A percentile compares a stretch with the other conserved stretches of the same genome.
These are phyloP conservation scores for Phytophthora tentaculata DNA, from an alignment of 352 stramenopile species.

Conservation along the genomic window DNA sequence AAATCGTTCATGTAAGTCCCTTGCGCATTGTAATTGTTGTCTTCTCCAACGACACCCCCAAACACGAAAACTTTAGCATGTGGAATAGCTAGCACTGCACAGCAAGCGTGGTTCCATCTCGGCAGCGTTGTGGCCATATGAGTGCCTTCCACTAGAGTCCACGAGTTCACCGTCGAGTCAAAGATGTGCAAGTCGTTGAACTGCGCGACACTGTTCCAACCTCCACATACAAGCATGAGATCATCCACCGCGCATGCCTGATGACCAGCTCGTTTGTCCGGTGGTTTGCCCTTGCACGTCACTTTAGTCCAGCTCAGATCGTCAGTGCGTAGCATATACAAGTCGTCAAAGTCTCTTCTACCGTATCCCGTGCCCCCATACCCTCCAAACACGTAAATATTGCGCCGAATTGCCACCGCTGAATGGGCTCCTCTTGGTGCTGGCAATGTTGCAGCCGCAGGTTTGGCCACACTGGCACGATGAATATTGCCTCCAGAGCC, in stretches of 20 bases:
- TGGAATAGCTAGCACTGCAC: constrained; percentile 94
- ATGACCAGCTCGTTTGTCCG: constrained; percentile 93
- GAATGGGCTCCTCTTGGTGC: constrained; percentile 92
- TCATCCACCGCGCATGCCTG: constrained; percentile 91
- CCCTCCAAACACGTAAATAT: constrained; percentile 94
- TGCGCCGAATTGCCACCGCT: constrained; percentile 79
- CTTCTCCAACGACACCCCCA: constrained; percentile 93
- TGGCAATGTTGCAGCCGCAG: constrained; percentile 52
- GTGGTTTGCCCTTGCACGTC: constrained; percentile 82
- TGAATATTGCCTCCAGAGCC: constrained; percentile 29
- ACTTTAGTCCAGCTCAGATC: constrained; percentile 89
- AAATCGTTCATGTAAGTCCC: constrained; percentile 91
- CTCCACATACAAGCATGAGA: constrained; percentile 93
- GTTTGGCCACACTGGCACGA: constrained; percentile 38
- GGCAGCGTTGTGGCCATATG: constrained; percentile 79
- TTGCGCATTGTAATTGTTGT: constrained; percentile 86
- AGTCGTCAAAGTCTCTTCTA: constrained; percentile 94
- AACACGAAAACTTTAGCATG: constrained; percentile 97
- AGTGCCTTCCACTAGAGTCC: constrained; percentile 79
- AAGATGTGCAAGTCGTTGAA: constrained; percentile 97
- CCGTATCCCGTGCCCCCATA: constrained; percentile 94
- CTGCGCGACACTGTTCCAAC: constrained; percentile 94
- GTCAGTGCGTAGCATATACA: constrained; percentile 90
- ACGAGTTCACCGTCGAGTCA: constrained; percentile 87
- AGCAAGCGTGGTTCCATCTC: constrained; percentile 96